Base-by-base conservation (phyloP, 768 basidiomycete genomes). In the Pleurotus giganteus region DNA sequence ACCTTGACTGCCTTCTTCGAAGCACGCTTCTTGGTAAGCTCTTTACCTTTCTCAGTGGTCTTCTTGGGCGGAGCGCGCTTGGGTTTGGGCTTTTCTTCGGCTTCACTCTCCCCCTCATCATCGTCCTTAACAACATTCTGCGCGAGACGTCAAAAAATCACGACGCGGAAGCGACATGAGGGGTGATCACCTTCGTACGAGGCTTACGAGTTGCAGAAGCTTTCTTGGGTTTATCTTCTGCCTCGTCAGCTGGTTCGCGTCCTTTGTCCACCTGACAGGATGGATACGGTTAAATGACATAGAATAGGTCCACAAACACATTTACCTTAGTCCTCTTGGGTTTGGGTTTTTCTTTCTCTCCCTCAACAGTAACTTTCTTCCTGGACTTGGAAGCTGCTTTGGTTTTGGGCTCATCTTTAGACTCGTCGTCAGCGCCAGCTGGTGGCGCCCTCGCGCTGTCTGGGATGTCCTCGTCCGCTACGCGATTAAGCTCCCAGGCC, bases 391-490 rank as follows among this genome's bases (percentile, higher is more conserved):
- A 17, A 17, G 39, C 19, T 19, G 12, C 19, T 17, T 41, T 41
- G 39, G 39, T 7, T 41, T 41, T 41, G 7, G 39, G 39, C n/a
- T 41, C n/a, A 11, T 41, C 39, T n/a, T n/a, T n/a, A n/a, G n/a
- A 39, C 27, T 71, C 72, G 2, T 66, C 72, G 4, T 75, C 78
- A n/a, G 68, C 75, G 15, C 72, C 77, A 11, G 64, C 81, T 4
- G 67, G 75, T 6, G 80, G 69, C 60, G 88, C 91, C 58, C 76
- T 77, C 3, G 91, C 90, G 15, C 76, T 78, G 28, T 81, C 84
- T 4, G 91, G 91, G 36, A 95, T 83, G 62, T 96, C 94, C 61
- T 86, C 93, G 29, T 87, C 84, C 4, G 83, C 91, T 46, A 97
- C 89, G 29, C 85, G 76, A 4, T 88, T 94, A 1, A 77, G 81